phyloP scores from a whole-genome alignment of 495 filamentous ascomycete genomes.

The Aspergillus mulundensis region DNA sequence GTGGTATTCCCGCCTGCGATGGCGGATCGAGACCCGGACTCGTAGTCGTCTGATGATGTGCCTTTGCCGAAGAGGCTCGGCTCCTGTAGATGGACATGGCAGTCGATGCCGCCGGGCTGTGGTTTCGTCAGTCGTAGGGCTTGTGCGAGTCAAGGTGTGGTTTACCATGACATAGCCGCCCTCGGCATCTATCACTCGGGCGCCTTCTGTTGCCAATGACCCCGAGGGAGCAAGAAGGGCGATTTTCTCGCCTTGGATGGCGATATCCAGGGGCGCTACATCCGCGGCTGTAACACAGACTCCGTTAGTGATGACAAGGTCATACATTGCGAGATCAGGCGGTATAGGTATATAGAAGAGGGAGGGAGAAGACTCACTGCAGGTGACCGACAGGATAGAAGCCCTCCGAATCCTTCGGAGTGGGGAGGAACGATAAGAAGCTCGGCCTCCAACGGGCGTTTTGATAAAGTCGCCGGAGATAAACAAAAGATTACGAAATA shows the following conservation, averaged over 20 bases:
- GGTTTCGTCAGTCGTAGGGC: not conserved
- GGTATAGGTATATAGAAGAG: not conserved
- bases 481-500: no score
- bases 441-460: no score
- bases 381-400: no score
- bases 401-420: no score
- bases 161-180: slow-evolving; percentile 27
- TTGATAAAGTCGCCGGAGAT: no score
- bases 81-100: slow-evolving; percentile 39
- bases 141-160: not conserved
- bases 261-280: slow-evolving; percentile 34
- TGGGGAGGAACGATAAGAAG: no score
- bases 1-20: slow-evolving; percentile 57
- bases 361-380: no score
- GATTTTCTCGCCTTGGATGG: slow-evolving; percentile 51
- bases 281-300: slow-evolving; percentile 14
- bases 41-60: slow-evolving; percentile 7
- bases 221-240: slow-evolving; percentile 26
- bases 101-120: slow-evolving; percentile 36
- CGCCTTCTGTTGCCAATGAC: slow-evolving; percentile 28
- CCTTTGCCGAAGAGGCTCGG: slow-evolving; percentile 15
- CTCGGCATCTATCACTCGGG: slow-evolving; percentile 22
- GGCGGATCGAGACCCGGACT: slow-evolving; percentile 38
- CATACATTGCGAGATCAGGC: not conserved
- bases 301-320: slow-evolving; percentile 15